Conservation (phyloP, 495 filamentous ascomycete genomes). For the Hypoxylon subgilvum region DNA sequence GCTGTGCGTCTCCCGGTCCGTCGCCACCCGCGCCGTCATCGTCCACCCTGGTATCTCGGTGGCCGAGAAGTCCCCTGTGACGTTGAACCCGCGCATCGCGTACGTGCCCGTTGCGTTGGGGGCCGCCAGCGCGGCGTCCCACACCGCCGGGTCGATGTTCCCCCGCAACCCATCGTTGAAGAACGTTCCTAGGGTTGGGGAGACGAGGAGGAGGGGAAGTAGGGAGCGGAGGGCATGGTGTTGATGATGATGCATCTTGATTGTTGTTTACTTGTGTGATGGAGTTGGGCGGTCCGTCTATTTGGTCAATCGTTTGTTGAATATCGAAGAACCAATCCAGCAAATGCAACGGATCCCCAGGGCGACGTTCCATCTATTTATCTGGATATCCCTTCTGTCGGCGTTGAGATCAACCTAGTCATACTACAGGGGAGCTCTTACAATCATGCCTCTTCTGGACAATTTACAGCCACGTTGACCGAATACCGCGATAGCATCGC, state of each 20-base stretch:
- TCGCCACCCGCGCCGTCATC: not conserved
- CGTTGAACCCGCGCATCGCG: not conserved
- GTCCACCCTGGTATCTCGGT: not conserved
- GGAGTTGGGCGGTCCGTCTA: no score
- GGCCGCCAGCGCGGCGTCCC: not conserved
- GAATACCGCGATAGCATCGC: no score
- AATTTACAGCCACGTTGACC: no score
- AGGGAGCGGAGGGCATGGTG: not conserved
- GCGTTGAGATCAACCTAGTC: no score
- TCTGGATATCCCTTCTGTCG: no score
- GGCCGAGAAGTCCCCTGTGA: not conserved
- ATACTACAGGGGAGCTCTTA: no score
- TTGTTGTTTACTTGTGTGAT: not conserved
- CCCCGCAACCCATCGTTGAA: not conserved
- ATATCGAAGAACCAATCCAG: no score
- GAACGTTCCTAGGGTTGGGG: not conserved
- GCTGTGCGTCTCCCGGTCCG: not conserved
- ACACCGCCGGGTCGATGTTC: not conserved
- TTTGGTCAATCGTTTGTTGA: no score
- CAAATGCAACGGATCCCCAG: not conserved
- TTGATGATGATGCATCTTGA: not conserved
- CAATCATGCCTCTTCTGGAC: no score
- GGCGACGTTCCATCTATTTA: not conserved
- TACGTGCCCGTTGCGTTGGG: constrained; percentile 3
- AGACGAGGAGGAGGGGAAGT: not conserved